Conservation (phyloP, 768 basidiomycete genomes). For the Leucocoprinus leucothites region DNA sequence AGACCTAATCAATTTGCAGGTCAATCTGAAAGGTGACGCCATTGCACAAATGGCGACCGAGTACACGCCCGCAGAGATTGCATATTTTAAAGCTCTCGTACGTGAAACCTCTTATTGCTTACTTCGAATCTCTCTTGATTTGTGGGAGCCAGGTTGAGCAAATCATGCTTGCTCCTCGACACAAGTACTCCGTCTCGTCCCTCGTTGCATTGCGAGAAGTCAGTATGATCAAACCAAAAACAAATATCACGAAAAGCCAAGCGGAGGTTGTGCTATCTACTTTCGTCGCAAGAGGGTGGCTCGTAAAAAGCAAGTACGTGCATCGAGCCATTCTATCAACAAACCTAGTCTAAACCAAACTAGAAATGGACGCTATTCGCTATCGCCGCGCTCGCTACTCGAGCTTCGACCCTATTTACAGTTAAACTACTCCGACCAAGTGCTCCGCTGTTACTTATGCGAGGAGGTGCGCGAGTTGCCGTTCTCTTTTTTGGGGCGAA, state of each 20-base stretch:
- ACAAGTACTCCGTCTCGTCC: constrained; percentile 75
- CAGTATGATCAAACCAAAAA: constrained; percentile 50
- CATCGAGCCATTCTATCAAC: constrained; percentile 10
- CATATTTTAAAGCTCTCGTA: constrained; percentile 83
- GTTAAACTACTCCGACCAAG: constrained; percentile 66
- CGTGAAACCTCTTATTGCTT: constrained; percentile 20
- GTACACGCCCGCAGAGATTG: constrained; percentile 74
- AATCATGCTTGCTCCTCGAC: constrained; percentile 78
- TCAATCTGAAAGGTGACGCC: constrained; percentile 78
- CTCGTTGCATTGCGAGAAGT: constrained; percentile 74
- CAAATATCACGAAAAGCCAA: constrained; percentile 70
- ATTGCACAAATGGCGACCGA: constrained; percentile 84
- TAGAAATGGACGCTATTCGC: constrained; percentile 68
- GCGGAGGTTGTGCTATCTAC: constrained; percentile 70
- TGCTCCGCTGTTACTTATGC: constrained; percentile 73
- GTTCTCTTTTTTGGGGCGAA: neutral
- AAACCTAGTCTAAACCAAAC: neutral
- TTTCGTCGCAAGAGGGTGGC: constrained; percentile 83
- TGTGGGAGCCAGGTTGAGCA: constrained; percentile 67
- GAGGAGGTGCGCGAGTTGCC: constrained; percentile 45
- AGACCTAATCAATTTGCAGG: constrained; percentile 35
- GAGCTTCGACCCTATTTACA: constrained; percentile 76
- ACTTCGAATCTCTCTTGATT: neutral
- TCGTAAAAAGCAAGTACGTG: constrained; percentile 69
- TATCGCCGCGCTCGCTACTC: constrained; percentile 70